Base-by-base conservation (phyloP, 2,329 filamentous ascomycete species). In the Helicocarpus griseus region DNA sequence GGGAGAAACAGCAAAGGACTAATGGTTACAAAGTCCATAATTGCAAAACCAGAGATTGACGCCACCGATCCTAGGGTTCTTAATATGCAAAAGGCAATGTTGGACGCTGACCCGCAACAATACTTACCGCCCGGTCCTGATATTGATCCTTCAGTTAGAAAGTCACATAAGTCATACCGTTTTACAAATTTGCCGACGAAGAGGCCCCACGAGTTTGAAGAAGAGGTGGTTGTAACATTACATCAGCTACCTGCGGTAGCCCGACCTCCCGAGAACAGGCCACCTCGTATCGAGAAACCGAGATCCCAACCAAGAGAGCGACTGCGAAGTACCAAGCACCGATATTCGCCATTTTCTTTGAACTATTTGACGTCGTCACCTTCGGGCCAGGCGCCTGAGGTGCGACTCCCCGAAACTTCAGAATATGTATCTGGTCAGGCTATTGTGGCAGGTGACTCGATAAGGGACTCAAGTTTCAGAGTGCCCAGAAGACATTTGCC, bases 11-110 rank as follows among this genome's bases (percentile, higher is more conserved):
- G 61, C 28, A 72, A 73, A 51, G 77, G 76, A 1, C 59, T 71
- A 4, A 72, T 73, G 58, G 67, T 75, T 17, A 75, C 69, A n/a
- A 77, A 73, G 50, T 69, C 66, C 4, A 72, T 83, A 14, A 58
- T 82, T 26, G 69, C 70, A 9, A 69, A 73, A 46, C 68, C 73
- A 19, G 65, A 74, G 1, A 65, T 80, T 31, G 61, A 68, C 5
- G 63, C 73, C 5, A 65, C 68, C 11, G 71, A 74, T 43, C 66
- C 69, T 2, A 54, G 69, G n/a, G 71, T 81, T 14, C 69, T 69
- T 46, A 63, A 71, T 2, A 61, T 81, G 58, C 74, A 77, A 55
- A 64, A 68, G 22, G 73, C 74, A 40, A 77, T 82, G 50, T 72
- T 78, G 7, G 65, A 73, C 17, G 59, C 58, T 11, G 68, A 72